Evolutionary conservation across 257 asterid species (phyloP).

Genomic region (Rubia yunnanensis): DNA sequence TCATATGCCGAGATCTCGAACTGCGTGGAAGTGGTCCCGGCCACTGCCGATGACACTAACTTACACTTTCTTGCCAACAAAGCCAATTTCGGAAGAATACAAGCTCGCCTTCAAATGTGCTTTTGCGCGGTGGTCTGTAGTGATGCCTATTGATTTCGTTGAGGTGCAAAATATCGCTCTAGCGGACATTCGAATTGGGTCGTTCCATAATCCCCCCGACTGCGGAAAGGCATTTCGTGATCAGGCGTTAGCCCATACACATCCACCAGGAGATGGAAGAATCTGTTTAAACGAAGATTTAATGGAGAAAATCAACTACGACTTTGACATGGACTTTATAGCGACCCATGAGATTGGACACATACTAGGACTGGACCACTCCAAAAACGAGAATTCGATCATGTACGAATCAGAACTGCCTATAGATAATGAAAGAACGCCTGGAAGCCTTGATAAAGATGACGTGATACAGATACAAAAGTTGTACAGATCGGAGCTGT

Average conservation of each 20-base stretch:
- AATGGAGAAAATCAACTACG: no score
- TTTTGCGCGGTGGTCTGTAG: not conserved
- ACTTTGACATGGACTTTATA: not conserved
- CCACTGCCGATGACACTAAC: not conserved
- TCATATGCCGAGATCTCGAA: no score
- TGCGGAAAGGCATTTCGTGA: not conserved
- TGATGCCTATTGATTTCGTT: not conserved
- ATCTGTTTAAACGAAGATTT: not conserved
- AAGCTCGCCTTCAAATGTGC: not conserved
- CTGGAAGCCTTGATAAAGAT: no score
- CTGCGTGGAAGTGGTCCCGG: no score
- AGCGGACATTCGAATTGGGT: not conserved
- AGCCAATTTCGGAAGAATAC: not conserved
- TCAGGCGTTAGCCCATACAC: not conserved
- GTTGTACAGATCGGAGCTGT: no score
- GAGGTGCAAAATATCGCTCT: accelerated
- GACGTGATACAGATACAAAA: no score
- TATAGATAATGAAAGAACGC: no score
- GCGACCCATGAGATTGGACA: not conserved
- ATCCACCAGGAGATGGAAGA: not conserved
- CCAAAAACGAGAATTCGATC: not conserved
- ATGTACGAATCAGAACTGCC: not conserved
- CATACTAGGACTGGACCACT: not conserved
- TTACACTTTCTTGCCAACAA: not conserved
- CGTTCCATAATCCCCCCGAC: no score